Conservation (phyloP, 179 eudicot species). For the Spergularia azorica region DNA sequence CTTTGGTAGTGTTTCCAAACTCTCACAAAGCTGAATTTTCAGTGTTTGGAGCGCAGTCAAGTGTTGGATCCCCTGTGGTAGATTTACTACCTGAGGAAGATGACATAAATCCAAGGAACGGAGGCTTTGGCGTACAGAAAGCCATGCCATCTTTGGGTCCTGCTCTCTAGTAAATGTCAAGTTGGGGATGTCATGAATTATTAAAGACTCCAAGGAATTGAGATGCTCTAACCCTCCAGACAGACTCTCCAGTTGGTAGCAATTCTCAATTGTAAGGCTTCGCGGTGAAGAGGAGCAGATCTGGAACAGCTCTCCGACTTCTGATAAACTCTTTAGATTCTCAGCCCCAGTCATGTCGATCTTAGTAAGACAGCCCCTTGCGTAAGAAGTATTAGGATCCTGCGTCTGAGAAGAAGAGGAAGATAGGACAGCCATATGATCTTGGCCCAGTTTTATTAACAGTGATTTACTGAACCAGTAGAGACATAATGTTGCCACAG, state of each 20-base stretch:
- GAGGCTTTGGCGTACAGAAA: neutral
- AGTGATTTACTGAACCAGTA: neutral
- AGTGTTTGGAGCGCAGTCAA: slow-evolving; percentile 19
- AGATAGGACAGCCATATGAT: neutral
- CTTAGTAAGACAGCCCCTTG: neutral
- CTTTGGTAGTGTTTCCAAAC: neutral
- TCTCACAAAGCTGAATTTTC: slow-evolving; percentile 1
- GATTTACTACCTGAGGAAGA: slow-evolving; percentile 13
- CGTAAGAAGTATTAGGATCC: neutral
- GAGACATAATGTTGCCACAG: slow-evolving; percentile 5
- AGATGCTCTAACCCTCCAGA: slow-evolving; percentile 14
- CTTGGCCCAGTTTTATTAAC: neutral
- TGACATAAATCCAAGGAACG: slow-evolving; percentile 21
- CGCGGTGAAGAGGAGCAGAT: slow-evolving; percentile 8
- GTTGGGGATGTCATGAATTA: slow-evolving; percentile 12
- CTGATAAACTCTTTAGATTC: slow-evolving; percentile 7
- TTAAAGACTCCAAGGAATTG: slow-evolving; percentile 6
- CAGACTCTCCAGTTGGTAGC: slow-evolving; percentile 17
- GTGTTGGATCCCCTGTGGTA: slow-evolving; percentile 9
- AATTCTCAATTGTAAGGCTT: slow-evolving; percentile 14
- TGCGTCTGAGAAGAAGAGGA: neutral
- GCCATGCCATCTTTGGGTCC: neutral
- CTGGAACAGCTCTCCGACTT: slow-evolving; percentile 1
- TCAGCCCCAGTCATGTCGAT: slow-evolving; percentile 19
- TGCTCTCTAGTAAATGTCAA: slow-evolving; percentile 4